Evolutionary conservation across 495 filamentous ascomycete genomes (phyloP), one percentile per base, ranked within the genome.

Genomic region (Tuber borchii): DNA sequence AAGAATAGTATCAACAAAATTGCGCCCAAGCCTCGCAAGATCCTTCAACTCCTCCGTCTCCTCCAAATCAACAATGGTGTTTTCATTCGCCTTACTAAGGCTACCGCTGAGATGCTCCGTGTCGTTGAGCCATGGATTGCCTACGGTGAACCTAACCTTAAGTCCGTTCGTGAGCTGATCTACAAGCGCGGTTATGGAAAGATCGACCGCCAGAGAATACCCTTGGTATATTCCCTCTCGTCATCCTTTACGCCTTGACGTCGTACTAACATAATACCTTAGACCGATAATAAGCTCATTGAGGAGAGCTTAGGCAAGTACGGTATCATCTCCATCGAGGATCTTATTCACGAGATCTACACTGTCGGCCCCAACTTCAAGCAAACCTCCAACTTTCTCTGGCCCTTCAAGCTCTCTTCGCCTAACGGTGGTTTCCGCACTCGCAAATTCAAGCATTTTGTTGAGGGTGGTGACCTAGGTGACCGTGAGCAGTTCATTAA

Each of bases 1-100:
- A 77, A 72, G 65, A 56, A 31, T 74, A 91, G 95, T 97, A 99
- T 99, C 93, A 98, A 98, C 92, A 98, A 99, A 91, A 98, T 99
- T 82, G 90, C 95, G 85, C 95, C 95, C 84, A 98, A 99, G 91
- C 96, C 96, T 86, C 93, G 96, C 88, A 98, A 99, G 91, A 98
- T 97, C 84, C 90, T 99, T 79, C 95, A 98, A 87, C 92, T 99
- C 69, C 94, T 99, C 85, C 95, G 95, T 88, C 92, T 99, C 79
- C 91, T 98, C 84, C 95, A 99, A 89, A 98, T 99, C 92, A 99
- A 99, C 93, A 97, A 95, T 87, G 96, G 95, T 87, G 92, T 97
- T 87, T 99, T 99, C 87, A 87, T 99, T 85, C 92, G 91, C 83
- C 88, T 97, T 82, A 98, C 93, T 87, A 98, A 99, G 92, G 95